Conservation (phyloP, 495 filamentous ascomycete species). For the Coniosporium apollinis region DNA sequence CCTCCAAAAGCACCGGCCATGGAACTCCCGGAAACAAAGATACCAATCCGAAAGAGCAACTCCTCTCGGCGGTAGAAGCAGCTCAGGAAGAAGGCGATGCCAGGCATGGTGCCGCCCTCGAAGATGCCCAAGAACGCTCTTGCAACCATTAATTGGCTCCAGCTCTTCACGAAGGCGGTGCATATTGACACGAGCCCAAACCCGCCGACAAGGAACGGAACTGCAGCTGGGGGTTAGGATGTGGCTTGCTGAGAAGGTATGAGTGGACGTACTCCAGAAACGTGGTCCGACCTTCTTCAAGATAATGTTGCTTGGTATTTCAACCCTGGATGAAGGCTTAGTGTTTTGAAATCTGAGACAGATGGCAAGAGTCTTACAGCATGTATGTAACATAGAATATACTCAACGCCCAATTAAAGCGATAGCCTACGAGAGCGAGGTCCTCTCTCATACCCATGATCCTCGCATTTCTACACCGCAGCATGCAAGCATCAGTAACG, state of each 20-base stretch:
- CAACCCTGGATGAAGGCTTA: no score
- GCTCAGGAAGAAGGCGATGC: conserved; percentile 13
- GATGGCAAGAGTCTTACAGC: no score
- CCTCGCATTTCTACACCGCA: conserved; percentile 27
- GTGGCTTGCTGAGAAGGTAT: no score
- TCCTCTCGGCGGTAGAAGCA: conserved; percentile 14
- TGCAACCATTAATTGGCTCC: conserved; percentile 22
- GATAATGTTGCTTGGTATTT: conserved; percentile 2
- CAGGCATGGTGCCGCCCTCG: conserved; percentile 13
- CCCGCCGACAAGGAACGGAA: conserved; percentile 29
- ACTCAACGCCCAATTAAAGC: conserved; percentile 29
- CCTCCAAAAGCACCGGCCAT: conserved; percentile 81
- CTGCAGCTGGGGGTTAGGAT: no score
- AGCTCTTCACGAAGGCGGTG: conserved; percentile 29
- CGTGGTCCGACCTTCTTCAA: conserved; percentile 1
- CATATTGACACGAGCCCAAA: conserved; percentile 30
- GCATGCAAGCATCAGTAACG: no score
- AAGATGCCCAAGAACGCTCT: conserved; percentile 23
- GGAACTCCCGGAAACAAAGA: conserved; percentile 11
- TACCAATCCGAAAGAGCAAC: conserved; percentile 11
- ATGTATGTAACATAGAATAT: conserved; percentile 38
- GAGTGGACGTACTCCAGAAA: no score
- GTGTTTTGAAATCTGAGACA: no score
- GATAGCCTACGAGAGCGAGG: conserved; percentile 25
- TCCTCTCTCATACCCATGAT: conserved; percentile 28